Conservation (phyloP, 805 yeast genomes). For the Lachancea sp. region DNA sequence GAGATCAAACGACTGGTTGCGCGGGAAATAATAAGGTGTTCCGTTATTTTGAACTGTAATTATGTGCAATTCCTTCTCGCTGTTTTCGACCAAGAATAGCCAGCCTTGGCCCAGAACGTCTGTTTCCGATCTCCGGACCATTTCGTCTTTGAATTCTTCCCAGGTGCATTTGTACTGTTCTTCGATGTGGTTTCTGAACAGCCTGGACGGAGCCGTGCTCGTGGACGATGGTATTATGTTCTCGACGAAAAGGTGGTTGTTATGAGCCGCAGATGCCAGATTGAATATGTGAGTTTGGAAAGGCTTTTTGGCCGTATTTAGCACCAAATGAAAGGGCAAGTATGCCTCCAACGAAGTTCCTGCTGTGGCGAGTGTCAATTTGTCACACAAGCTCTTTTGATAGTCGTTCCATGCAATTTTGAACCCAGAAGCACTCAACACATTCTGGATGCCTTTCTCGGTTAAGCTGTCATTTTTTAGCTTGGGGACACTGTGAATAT, state of each 20-base stretch:
- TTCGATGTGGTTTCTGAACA: constrained; percentile 33
- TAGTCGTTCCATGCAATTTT: constrained; percentile 74
- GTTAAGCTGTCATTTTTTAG: constrained; percentile 15
- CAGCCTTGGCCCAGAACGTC: constrained; percentile 56
- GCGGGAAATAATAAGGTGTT: constrained; percentile 63
- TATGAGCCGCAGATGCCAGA: constrained; percentile 84
- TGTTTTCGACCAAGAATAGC: constrained; percentile 63
- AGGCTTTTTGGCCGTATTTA: constrained; percentile 60
- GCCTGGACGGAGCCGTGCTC: constrained; percentile 33
- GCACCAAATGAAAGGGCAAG: constrained; percentile 62
- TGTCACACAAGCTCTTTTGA: constrained; percentile 59
- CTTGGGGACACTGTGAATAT: constrained; percentile 31
- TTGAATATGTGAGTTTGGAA: constrained; percentile 67
- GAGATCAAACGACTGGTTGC: constrained; percentile 68
- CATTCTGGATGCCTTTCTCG: constrained; percentile 25
- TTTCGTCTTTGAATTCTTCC: constrained; percentile 45
- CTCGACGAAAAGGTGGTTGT: constrained; percentile 83
- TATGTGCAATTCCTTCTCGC: constrained; percentile 51
- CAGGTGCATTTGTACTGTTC: constrained; percentile 31
- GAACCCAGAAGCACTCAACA: constrained; percentile 46
- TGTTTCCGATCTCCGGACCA: constrained; percentile 46
- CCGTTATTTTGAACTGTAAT: constrained; percentile 65
- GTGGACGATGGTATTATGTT: constrained; percentile 33
- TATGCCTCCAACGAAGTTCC: constrained; percentile 79
- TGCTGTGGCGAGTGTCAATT: constrained; percentile 54